Conservation (phyloP, 257 asterid species). For the Dorcoceras hygrometricum region DNA sequence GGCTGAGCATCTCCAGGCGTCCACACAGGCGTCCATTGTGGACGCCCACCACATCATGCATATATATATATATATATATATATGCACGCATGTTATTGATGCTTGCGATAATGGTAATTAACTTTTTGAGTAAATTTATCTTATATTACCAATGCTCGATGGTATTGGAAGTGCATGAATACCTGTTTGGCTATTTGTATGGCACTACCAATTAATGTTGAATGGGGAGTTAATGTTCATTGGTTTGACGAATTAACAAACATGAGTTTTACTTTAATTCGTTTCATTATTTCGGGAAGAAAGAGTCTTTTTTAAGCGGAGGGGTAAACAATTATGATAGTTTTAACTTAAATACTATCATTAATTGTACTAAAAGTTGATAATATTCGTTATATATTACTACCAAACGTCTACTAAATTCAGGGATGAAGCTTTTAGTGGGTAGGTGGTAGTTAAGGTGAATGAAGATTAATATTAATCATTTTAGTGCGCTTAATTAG, state of each 20-base stretch:
- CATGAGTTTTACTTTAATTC: neutral
- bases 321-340: neutral
- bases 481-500: constrained; percentile 31
- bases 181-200: no score
- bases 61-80: no score
- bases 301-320: neutral
- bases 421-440: constrained; percentile 26
- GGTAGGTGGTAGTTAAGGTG: constrained; percentile 32
- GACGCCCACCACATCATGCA: no score
- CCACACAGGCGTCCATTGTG: no score
- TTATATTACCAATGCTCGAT: no score
- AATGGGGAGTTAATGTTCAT: neutral
- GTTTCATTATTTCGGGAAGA: no score
- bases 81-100: no score
- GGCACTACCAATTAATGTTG: neutral
- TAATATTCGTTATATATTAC: constrained; percentile 9
- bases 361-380: neutral
- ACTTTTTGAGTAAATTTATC: no score
- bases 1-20: no score
- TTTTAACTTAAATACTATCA: no score
- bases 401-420: constrained; percentile 22
- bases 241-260: neutral
- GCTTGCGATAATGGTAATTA: no score
- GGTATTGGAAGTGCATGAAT: no score
- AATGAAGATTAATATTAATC: constrained; percentile 22